phyloP scores from a whole-genome alignment of 805 yeast genomes.

The Huiozyma naganishii region DNA sequence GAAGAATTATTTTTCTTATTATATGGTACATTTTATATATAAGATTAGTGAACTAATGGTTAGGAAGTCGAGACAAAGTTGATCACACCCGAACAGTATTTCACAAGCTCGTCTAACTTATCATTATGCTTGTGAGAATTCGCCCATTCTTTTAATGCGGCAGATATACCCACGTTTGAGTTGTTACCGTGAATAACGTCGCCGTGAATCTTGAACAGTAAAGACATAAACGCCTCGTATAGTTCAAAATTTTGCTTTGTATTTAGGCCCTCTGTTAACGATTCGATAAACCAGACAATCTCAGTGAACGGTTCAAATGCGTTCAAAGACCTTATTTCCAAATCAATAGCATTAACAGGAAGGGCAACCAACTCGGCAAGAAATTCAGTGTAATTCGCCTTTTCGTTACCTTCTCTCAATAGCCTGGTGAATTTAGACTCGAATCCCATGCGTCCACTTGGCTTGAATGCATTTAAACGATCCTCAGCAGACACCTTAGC shows the following conservation, averaged over 20 bases:
- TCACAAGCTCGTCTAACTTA: slow-evolving; percentile 54
- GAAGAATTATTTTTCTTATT: not conserved
- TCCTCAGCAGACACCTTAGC: slow-evolving; percentile 20
- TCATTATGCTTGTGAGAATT: slow-evolving; percentile 33
- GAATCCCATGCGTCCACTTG: slow-evolving; percentile 34
- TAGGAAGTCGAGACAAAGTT: slow-evolving; percentile 37
- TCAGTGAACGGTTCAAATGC: slow-evolving; percentile 59
- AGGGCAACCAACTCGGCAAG: slow-evolving; percentile 43
- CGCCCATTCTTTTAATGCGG: slow-evolving; percentile 42
- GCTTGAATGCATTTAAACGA: slow-evolving; percentile 19
- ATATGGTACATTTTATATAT: no score
- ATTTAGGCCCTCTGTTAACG: slow-evolving; percentile 49
- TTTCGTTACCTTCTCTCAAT: slow-evolving; percentile 42
- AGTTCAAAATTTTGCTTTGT: slow-evolving; percentile 60
- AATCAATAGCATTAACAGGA: slow-evolving; percentile 70
- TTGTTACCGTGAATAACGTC: slow-evolving; percentile 49
- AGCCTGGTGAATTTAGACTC: slow-evolving; percentile 65
- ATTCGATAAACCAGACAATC: slow-evolving; percentile 52
- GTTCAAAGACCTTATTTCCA: slow-evolving; percentile 76
- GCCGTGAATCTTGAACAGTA: slow-evolving; percentile 70
- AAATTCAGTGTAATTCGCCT: slow-evolving; percentile 37
- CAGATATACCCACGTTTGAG: slow-evolving; percentile 31
- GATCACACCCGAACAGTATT: slow-evolving; percentile 74
- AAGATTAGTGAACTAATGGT: not conserved
- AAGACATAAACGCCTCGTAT: slow-evolving; percentile 66